These are phyloP conservation scores for Galerina marginata DNA, from an alignment of 768 basidiomycete genomes.

Conservation along the genomic window DNA sequence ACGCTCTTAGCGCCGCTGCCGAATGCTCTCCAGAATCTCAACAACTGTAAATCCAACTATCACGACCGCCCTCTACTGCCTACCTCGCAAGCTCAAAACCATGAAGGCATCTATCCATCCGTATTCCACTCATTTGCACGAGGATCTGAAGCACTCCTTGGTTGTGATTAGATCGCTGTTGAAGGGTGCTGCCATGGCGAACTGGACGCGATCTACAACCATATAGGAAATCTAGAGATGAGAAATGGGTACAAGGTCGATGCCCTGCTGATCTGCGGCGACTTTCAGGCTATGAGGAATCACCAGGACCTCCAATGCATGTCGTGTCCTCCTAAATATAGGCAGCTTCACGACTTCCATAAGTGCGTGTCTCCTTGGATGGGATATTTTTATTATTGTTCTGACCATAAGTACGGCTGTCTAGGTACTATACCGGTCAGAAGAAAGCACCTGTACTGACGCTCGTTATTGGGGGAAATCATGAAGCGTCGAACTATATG, in stretches of 20 bases:
- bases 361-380: constrained; percentile 50
- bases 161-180: constrained; percentile 69
- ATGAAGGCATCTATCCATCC: constrained; percentile 10
- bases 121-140: neutral
- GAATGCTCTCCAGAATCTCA: too few relatives aligned
- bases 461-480: constrained; percentile 95
- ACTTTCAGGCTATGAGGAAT: constrained; percentile 94
- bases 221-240: constrained; percentile 66
- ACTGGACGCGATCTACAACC: constrained; percentile 84
- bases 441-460: constrained; percentile 86
- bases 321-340: constrained; percentile 92
- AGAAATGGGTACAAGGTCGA: constrained; percentile 74
- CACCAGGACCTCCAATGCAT: constrained; percentile 84
- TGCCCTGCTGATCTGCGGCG: constrained; percentile 90
- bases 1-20: too few relatives aligned
- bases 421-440: constrained; percentile 87
- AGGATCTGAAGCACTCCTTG: neutral
- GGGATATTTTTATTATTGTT: constrained; percentile 1
- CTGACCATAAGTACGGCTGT: constrained; percentile 1
- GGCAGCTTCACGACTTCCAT: constrained; percentile 82
- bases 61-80: too few relatives aligned
- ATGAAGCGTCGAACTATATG: constrained; percentile 96
- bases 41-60: too few relatives aligned
- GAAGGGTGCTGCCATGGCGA: constrained; percentile 97
- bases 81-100: too few relatives aligned